Evolutionary conservation across 345 rosid species (phyloP), one percentile per base, ranked within the genome.

Genomic region (Brassica incana): DNA sequence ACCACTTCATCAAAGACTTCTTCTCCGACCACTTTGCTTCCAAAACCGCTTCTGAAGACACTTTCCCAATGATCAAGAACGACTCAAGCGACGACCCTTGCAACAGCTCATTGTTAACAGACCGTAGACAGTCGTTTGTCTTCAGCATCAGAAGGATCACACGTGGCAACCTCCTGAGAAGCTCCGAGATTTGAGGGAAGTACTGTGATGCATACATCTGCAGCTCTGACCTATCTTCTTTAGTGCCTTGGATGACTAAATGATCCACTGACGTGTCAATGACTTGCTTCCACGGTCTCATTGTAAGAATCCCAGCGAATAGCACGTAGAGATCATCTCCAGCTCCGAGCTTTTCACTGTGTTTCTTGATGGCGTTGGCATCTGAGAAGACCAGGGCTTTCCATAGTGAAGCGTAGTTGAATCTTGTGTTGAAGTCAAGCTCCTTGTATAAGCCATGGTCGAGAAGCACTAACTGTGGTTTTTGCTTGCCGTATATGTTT

Each of bases 161-260:
- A 10, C 99, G 93, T 1, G 99, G 99, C 70, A 95, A 80, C 80
- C 97, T 91, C 81, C 95, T 86, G 8, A 95, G 90, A 79, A 95
- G 99, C 87, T 95, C 97, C 5, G 97, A 87, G 78, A 95, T 95
- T 82, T 95, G 88, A 63, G 89, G 81, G 82, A 95, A 92, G 76
- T 92, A 89, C 81, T 91, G 90, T 77, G 98, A 92, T 73, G 99
- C 99, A 43, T 91, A 95, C 99, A 88, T 92, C 87, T 92, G 99
- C 66, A 92, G 75, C 85, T 95, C 99, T 7, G 95, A 89, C 10
- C 84, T 82, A 40, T 91, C 96, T 67, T 81, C 85, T n/a, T 86
- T 88, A 32, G 82, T 82, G 82, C 97, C 97, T 75, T 86, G 82
- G 80, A 95, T 88, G 71, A 92, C 97, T 85, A 95, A 84, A 85